These are phyloP conservation scores for Talaromyces sp. DNA, from an alignment of 2,329 filamentous ascomycete genomes.

Conservation along the genomic window DNA sequence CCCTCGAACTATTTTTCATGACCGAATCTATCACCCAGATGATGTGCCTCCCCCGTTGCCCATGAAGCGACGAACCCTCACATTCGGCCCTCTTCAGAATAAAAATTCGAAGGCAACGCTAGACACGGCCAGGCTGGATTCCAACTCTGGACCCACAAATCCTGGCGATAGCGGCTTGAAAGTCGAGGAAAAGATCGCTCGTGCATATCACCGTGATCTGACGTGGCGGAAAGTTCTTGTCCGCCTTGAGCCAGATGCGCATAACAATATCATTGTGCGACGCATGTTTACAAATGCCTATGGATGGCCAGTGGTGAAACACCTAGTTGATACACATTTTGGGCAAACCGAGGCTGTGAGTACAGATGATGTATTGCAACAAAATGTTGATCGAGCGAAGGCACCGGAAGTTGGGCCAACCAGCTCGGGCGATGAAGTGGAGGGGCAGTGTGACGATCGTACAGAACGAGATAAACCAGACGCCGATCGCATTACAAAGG, in stretches of 20 bases:
- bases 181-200: constrained; percentile 96
- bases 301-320: constrained; percentile 95
- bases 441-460: constrained; percentile 37
- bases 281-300: constrained; percentile 97
- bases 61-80: constrained; percentile 45
- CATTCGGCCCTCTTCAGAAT: constrained; percentile 27
- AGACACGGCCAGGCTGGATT: constrained; percentile 11
- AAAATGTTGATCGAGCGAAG: constrained; percentile 69
- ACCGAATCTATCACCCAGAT: constrained; percentile 88
- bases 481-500: neutral
- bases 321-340: constrained; percentile 93
- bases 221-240: constrained; percentile 98
- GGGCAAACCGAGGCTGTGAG: constrained; percentile 70
- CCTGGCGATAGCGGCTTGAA: constrained; percentile 62
- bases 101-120: constrained; percentile 18
- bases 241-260: constrained; percentile 90
- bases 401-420: constrained; percentile 59
- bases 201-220: constrained; percentile 88
- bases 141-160: constrained; percentile 16
- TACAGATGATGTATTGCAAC: constrained; percentile 68
- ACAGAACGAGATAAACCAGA: constrained; percentile 32
- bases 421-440: constrained; percentile 67
- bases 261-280: constrained; percentile 97
- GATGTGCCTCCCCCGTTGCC: constrained; percentile 83
- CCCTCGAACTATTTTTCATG: constrained; percentile 91